A percentile compares a stretch with the other conserved stretches of the same genome.
Evolutionary conservation across 805 yeast species (phyloP).

Genomic region (Metschnikowia bowlesiae): DNA sequence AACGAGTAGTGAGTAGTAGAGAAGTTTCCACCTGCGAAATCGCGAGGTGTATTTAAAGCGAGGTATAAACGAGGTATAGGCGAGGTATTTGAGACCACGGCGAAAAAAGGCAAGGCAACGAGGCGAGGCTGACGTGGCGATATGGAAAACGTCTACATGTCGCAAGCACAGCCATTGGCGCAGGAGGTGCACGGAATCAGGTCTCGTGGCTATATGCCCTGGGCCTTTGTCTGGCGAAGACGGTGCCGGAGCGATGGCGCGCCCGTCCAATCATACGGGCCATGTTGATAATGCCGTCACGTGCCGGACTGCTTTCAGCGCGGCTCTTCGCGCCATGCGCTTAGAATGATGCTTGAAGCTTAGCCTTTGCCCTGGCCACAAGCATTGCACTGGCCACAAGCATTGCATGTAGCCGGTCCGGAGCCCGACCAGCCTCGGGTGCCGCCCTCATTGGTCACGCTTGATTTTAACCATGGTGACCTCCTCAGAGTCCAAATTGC

Average conservation of each 20-base stretch:
- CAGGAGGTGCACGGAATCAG: background rate
- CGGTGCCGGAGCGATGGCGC: background rate
- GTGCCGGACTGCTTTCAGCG: background rate
- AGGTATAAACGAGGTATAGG: too few relatives aligned
- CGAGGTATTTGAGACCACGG: too few relatives aligned
- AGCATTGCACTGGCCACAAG: too few relatives aligned
- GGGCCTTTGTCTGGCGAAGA: background rate
- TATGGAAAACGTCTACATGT: background rate
- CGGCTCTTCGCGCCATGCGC: background rate
- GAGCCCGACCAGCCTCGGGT: too few relatives aligned
- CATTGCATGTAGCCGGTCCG: too few relatives aligned
- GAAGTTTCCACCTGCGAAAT: background rate
- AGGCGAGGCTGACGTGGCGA: too few relatives aligned
- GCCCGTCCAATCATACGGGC: constrained; percentile 11
- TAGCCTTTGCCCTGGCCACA: background rate
- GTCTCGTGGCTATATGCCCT: background rate
- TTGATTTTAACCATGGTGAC: too few relatives aligned
- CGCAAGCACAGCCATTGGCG: background rate
- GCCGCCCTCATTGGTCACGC: too few relatives aligned
- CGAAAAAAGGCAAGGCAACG: too few relatives aligned
- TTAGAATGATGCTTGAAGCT: background rate
- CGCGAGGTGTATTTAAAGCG: background rate
- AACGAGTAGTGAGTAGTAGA: background rate
- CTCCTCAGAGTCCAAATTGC: too few relatives aligned
- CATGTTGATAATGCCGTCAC: constrained; percentile 11